Evolutionary conservation across 495 filamentous ascomycete genomes (phyloP), one percentile per base, ranked within the genome.

Genomic region (Xylaria intraflava): DNA sequence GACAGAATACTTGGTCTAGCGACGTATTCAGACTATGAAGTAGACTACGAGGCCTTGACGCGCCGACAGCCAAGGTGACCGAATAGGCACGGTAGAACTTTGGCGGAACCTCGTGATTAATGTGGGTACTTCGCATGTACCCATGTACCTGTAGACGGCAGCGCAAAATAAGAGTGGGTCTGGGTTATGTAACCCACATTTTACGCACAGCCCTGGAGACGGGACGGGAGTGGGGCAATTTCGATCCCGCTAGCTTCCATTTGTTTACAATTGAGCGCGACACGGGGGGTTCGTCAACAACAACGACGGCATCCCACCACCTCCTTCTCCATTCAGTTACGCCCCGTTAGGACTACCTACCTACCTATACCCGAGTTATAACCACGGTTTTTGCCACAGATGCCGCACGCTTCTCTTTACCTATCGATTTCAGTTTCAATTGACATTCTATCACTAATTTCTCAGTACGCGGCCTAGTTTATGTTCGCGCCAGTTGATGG

Each of bases 401-500:
- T 12, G 33, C 4, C 16, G 16, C 5, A n/a, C 29, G 23, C 8
- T n/a, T 43, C 40, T 14, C 29, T 17, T 20, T n/a, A n/a, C n/a
- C 26, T 16, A 43, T 41, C 24, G 20, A 43, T 1, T 24, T 1
- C 19, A 27, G 20, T 24, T 14, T 38, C 35, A 38, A 43, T 35
- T 27, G 27, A 33, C 29, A 30, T 4, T 14, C 11, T 38, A 24
- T 46, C 4, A 36, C 22, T 9, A 51, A 47, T 31, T 42, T 22
- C 6, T 20, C 19, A n/a, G 3, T 16, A 2, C n/a, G n/a, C 14
- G 12, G 20, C 36, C 17, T 11, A 38, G 31, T 17, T 30, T 45
- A 17, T 50, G 47, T 23, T 24, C 19, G 10, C 23, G 9, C 9
- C 7, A 42, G 20, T 50, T 48, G 38, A 55, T 57, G 72, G 73